These are phyloP conservation scores for Arxiozyma slooffiae DNA, from an alignment of 1,139 yeast genomes.

Conservation along the genomic window DNA sequence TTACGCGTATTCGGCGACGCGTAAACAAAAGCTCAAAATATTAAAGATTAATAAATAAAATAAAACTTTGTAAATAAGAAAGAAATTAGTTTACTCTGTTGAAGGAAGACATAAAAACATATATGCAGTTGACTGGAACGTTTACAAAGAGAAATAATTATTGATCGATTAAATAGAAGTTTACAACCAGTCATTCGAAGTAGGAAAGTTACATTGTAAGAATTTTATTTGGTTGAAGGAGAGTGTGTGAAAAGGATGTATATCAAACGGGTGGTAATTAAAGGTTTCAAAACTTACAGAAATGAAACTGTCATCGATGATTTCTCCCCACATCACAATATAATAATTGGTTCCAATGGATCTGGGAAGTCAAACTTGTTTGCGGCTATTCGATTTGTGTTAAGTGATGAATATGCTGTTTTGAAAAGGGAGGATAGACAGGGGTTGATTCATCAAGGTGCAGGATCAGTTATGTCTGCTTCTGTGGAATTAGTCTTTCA, in stretches of 20 bases:
- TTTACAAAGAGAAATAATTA: no score
- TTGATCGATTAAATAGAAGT: no score
- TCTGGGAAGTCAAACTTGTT: slow-evolving; percentile 95
- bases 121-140: no score
- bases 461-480: slow-evolving; percentile 77
- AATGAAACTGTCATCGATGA: slow-evolving; percentile 70
- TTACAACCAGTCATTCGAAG: no score
- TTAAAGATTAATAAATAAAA: no score
- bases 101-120: no score
- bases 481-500: slow-evolving; percentile 85
- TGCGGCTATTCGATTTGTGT: slow-evolving; percentile 87
- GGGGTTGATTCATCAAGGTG: slow-evolving; percentile 80
- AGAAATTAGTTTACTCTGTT: no score
- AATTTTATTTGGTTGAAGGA: no score
- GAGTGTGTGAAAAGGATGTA: slow-evolving; percentile 31
- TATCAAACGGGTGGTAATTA: slow-evolving; percentile 52
- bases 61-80: no score
- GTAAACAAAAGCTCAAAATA: background rate
- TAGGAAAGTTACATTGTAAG: no score
- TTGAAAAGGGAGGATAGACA: slow-evolving; percentile 85
- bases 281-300: slow-evolving; percentile 91
- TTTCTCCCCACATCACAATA: slow-evolving; percentile 75
- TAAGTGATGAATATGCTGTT: slow-evolving; percentile 83
- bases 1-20: background rate
- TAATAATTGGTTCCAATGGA: slow-evolving; percentile 91